A percentile compares a stretch with the other conserved stretches of the same genome.
phyloP scores from a whole-genome alignment of 805 yeast genomes.

The Pichia gijzeniarum region DNA sequence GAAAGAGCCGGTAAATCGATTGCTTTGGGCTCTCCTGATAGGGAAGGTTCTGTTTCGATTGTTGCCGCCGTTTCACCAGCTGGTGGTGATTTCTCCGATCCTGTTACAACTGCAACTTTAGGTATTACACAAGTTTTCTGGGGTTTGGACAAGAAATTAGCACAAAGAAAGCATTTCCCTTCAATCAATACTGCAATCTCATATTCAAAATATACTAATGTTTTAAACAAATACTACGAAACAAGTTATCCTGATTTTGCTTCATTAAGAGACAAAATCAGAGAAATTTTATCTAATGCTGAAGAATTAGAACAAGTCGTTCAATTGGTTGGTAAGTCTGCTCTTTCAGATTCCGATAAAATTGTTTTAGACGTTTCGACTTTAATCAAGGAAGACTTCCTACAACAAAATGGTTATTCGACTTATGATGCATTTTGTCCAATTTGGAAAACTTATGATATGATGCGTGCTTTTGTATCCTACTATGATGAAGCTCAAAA shows the following conservation, averaged over 20 bases:
- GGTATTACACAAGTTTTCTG: constrained; percentile 99
- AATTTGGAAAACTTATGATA: constrained; percentile 95
- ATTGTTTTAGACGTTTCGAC: constrained; percentile 90
- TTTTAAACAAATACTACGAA: constrained; percentile 80
- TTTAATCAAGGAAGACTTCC: constrained; percentile 93
- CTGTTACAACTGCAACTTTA: constrained; percentile 95
- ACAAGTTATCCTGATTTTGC: constrained; percentile 88
- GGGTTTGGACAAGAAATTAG: constrained; percentile 98
- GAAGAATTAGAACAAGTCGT: constrained; percentile 99
- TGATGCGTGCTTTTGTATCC: constrained; percentile 92
- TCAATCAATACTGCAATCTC: constrained; percentile 95
- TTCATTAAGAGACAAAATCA: constrained; percentile 79
- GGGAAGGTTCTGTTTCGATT: constrained; percentile 97
- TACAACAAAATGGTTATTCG: constrained; percentile 99
- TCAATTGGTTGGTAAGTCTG: constrained; percentile 97
- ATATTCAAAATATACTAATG: constrained; percentile 91
- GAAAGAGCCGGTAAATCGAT: constrained; percentile 98
- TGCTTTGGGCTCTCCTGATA: constrained; percentile 93
- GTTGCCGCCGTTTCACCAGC: constrained; percentile 99
- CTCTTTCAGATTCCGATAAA: constrained; percentile 93
- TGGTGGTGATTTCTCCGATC: constrained; percentile 99
- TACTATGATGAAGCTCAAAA: constrained; percentile 97
- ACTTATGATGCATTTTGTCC: constrained; percentile 99
- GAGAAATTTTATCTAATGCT: constrained; percentile 91
- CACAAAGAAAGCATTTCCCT: constrained; percentile 99